phyloP scores from a whole-genome alignment of 805 yeast genomes.

The Schwanniomyces polymorphus region DNA sequence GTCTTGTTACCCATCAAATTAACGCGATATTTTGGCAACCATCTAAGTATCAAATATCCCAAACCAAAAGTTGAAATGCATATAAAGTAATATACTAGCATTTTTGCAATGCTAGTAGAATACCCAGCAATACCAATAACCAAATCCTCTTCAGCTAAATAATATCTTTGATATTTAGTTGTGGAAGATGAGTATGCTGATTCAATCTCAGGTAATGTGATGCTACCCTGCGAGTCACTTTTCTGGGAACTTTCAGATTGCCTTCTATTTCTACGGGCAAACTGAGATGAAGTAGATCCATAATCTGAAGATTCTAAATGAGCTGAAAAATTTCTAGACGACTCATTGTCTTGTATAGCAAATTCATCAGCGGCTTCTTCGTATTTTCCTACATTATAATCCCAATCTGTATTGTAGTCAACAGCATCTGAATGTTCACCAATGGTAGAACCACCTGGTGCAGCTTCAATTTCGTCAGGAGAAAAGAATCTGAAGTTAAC shows the following conservation, averaged over 20 bases:
- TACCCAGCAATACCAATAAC: conserved; percentile 95
- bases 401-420: conserved; percentile 78
- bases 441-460: conserved; percentile 83
- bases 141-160: conserved; percentile 93
- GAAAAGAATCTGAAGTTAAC: conserved; percentile 77
- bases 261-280: conserved; percentile 23
- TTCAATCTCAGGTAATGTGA: conserved; percentile 11
- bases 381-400: conserved; percentile 53
- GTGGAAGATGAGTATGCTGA: conserved; percentile 33
- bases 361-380: conserved; percentile 9
- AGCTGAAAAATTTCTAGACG: not conserved
- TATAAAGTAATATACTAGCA: conserved; percentile 48
- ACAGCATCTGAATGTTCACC: conserved; percentile 56
- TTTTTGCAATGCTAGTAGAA: conserved; percentile 48
- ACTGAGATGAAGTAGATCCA: conserved; percentile 25
- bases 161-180: conserved; percentile 71
- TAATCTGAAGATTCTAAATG: conserved; percentile 13
- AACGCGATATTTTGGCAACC: conserved; percentile 82
- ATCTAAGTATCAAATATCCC: conserved; percentile 69
- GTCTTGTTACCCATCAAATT: conserved; percentile 61
- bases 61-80: conserved; percentile 68
- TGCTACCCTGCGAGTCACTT: conserved; percentile 4
- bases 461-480: conserved; percentile 76
- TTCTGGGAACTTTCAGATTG: conserved; percentile 12
- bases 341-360: conserved; percentile 1